Evolutionary conservation across 1,284 basidiomycete genomes (phyloP).

Genomic region (Cyathus pygmaeus): DNA sequence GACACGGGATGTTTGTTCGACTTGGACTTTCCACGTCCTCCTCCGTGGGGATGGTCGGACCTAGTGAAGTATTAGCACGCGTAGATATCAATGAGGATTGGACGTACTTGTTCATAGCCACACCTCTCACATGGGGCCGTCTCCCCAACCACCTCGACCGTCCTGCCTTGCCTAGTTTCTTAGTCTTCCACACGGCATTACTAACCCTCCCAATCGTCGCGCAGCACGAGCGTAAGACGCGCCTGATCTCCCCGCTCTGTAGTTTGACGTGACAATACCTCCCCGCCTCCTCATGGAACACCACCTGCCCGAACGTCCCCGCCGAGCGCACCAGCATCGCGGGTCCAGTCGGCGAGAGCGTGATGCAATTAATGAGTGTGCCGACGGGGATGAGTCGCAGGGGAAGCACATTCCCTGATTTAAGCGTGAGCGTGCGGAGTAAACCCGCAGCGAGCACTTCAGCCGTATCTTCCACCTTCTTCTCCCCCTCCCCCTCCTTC

Average conservation of each 20-base stretch:
- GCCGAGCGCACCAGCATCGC: slow-evolving; percentile 91
- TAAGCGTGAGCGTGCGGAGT: slow-evolving; percentile 86
- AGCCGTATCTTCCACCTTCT: slow-evolving; percentile 40
- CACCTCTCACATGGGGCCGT: slow-evolving; percentile 91
- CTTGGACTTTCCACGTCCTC: slow-evolving; percentile 98
- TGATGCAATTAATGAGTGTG: slow-evolving; percentile 89
- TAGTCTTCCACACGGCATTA: slow-evolving; percentile 91
- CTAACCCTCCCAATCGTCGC: slow-evolving; percentile 94
- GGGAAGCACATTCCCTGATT: slow-evolving; percentile 94
- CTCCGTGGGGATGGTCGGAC: slow-evolving; percentile 95
- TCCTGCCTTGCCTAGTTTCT: slow-evolving; percentile 92
- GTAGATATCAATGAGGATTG: slow-evolving; percentile 1
- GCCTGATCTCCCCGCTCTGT: slow-evolving; percentile 93
- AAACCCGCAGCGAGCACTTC: slow-evolving; percentile 84
- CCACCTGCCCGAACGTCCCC: slow-evolving; percentile 86
- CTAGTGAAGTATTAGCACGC: slow-evolving; percentile 47
- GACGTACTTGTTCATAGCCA: slow-evolving; percentile 96
- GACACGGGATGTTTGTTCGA: slow-evolving; percentile 93
- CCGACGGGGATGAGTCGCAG: slow-evolving; percentile 92
- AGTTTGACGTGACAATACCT: slow-evolving; percentile 87
- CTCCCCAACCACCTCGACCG: slow-evolving; percentile 89
- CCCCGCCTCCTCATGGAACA: slow-evolving; percentile 76
- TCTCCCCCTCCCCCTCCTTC: slow-evolving; percentile 17
- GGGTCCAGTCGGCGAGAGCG: slow-evolving; percentile 80
- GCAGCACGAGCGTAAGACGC: slow-evolving; percentile 83